phyloP scores from a whole-genome alignment of 805 yeast species.

The Nakazawaea anatomiae region DNA sequence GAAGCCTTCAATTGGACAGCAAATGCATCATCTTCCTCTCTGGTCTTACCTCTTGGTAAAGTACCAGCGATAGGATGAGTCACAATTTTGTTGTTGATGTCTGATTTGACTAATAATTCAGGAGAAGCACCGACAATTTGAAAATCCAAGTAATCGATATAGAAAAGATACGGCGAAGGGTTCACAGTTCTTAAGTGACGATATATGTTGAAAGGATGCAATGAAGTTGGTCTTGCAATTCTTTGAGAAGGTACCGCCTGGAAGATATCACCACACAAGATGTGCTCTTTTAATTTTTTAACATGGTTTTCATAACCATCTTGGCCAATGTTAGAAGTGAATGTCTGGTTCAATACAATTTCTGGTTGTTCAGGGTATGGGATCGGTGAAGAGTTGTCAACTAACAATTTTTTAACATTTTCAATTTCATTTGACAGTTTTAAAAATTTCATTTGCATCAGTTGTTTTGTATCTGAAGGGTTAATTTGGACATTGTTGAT shows the following conservation, averaged over 20 bases:
- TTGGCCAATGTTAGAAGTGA: conserved; percentile 87
- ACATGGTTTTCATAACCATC: conserved; percentile 90
- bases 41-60: conserved; percentile 80
- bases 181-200: conserved; percentile 92
- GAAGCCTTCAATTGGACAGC: conserved; percentile 72
- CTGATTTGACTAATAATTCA: conserved; percentile 83
- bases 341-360: conserved; percentile 60
- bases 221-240: conserved; percentile 87
- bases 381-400: conserved; percentile 35
- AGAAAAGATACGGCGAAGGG: conserved; percentile 96
- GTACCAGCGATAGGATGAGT: conserved; percentile 99
- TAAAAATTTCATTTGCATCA: conserved; percentile 40
- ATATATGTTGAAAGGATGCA: conserved; percentile 95
- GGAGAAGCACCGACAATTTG: conserved; percentile 98
- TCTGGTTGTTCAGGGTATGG: conserved; percentile 71
- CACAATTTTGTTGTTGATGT: conserved; percentile 61
- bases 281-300: conserved; percentile 65
- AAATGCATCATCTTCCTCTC: conserved; percentile 83
- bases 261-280: conserved; percentile 86
- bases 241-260: conserved; percentile 99
- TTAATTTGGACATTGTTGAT: conserved; percentile 68
- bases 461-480: conserved; percentile 21
- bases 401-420: conserved; percentile 44
- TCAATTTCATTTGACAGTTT: conserved; percentile 54
- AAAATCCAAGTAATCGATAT: conserved; percentile 86